Base-by-base conservation (phyloP, 352 stramenopile genomes). In the Pythium aquatile region DNA sequence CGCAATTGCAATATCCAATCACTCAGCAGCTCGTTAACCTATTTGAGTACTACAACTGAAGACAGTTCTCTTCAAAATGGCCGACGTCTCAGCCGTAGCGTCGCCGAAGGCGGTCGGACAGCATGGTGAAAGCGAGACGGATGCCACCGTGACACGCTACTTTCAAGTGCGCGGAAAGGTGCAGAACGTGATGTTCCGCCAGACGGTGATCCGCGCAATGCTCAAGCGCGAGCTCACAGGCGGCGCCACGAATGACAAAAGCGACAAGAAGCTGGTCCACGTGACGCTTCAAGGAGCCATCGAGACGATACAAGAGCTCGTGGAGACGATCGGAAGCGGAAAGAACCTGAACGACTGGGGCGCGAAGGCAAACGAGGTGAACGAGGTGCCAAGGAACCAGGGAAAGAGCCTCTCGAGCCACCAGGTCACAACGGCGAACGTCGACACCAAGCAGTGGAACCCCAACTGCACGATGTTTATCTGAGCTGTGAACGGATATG, bases 121-220 rank as follows among this genome's bases (percentile, higher is more conserved):
- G 46, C 8, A 51, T 14, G 40, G 28, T 20, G 33, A 48, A n/a
- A 40, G 3, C 33, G 29, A 9, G 6, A 29, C 46, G 16, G 33
- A 33, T 39, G 17, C 47, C 14, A 30, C 13, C 6, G 37, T 32
- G 24, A 65, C 37, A 13, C 79, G 78, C 20, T 89, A 65, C 73
- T 76, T 88, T 58, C 76, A 88, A 16, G 81, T 86, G 48, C 77
- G 75, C 26, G 84, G 84, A 66, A 89, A 79, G 26, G 84, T 93
- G 58, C 84, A 93, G 70, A 82, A 82, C 51, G 84, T 90, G 56
- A 93, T 93, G 84, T 93, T 93, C 66, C 82, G 84, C 0, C 78
- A 93, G 66, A 93, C 84, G 11, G 61, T 90, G 33, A 88, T 93
- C 71, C 80, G 82, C 44, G 84, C 82, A 61, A 90, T 90, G 81